Percentiles rank a stretch among this genome's conserved stretches.
phyloP scores from a whole-genome alignment of 106 monocot genomes.

The Phalaenopsis aphrodite region DNA sequence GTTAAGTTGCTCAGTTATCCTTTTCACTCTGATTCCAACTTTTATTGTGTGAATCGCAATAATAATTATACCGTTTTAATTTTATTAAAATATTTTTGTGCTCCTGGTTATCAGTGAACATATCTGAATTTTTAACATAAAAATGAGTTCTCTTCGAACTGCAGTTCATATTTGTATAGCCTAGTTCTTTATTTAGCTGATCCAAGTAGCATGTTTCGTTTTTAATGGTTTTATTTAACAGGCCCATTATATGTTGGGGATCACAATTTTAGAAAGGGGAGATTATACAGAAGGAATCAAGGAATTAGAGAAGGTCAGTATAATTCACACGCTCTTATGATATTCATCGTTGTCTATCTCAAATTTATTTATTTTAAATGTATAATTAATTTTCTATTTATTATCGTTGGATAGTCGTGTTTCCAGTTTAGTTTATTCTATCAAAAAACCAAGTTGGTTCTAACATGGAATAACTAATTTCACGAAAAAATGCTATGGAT shows the following conservation, averaged over 20 bases:
- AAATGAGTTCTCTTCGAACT: not conserved
- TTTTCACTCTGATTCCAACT: not conserved
- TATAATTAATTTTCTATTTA: not conserved
- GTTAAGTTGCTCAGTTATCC: not conserved
- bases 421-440: not conserved
- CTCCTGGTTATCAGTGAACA: not conserved
- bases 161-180: not conserved
- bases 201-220: not conserved
- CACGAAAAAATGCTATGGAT: not conserved
- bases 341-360: not conserved
- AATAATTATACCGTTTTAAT: not conserved
- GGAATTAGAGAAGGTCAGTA: constrained; percentile 52
- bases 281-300: constrained; percentile 41
- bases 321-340: not conserved
- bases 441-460: not conserved
- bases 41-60: not conserved
- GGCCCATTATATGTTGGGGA: constrained; percentile 67
- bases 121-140: not conserved
- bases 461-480: not conserved
- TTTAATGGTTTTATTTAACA: constrained; percentile 12
- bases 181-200: not conserved
- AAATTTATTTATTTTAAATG: not conserved
- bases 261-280: constrained; percentile 46
- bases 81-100: not conserved
- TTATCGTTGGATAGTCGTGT: not conserved